These are phyloP conservation scores for Tuber borchii DNA, from an alignment of 495 filamentous ascomycete species.

Conservation along the genomic window DNA sequence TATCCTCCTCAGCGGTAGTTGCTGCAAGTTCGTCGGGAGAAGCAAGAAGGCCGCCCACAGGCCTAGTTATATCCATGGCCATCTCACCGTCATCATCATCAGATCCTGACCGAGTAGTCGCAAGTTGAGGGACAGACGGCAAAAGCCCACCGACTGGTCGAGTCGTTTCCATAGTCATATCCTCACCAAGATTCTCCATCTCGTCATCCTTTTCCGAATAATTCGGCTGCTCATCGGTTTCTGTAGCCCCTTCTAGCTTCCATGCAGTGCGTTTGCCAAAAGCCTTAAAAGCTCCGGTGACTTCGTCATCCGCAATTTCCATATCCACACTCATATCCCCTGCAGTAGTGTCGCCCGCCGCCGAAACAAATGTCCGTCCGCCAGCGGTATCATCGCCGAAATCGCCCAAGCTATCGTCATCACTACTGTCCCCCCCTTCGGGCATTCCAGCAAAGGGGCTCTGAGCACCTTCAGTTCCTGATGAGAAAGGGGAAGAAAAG, in stretches of 20 bases:
- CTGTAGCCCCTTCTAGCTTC: conserved; percentile 34
- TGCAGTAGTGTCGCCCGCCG: conserved; percentile 52
- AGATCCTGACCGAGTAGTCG: conserved; percentile 50
- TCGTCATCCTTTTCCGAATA: conserved; percentile 7
- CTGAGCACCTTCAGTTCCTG: conserved; percentile 53
- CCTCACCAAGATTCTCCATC: neutral
- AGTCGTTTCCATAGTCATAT: conserved; percentile 30
- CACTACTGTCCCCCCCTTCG: conserved; percentile 52
- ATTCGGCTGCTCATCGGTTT: conserved; percentile 2
- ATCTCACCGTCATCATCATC: conserved; percentile 49
- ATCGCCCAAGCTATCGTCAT: conserved; percentile 54
- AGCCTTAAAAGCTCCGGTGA: conserved; percentile 22
- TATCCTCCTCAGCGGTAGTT: conserved; percentile 28
- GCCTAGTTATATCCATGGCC: conserved; percentile 51
- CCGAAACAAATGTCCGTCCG: conserved; percentile 63
- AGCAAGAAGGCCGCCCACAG: conserved; percentile 48
- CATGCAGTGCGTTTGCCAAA: conserved; percentile 34
- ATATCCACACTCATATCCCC: conserved; percentile 38
- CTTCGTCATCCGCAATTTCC: conserved; percentile 22
- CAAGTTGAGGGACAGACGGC: conserved; percentile 55
- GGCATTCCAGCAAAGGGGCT: conserved; percentile 39
- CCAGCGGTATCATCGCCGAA: conserved; percentile 63
- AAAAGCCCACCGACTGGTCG: conserved; percentile 25
- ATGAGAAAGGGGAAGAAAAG: conserved; percentile 65
- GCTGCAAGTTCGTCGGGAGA: conserved; percentile 16